Evolutionary conservation across 2,329 filamentous ascomycete genomes (phyloP).

Genomic region (Pseudogymnoascus pannorum): DNA sequence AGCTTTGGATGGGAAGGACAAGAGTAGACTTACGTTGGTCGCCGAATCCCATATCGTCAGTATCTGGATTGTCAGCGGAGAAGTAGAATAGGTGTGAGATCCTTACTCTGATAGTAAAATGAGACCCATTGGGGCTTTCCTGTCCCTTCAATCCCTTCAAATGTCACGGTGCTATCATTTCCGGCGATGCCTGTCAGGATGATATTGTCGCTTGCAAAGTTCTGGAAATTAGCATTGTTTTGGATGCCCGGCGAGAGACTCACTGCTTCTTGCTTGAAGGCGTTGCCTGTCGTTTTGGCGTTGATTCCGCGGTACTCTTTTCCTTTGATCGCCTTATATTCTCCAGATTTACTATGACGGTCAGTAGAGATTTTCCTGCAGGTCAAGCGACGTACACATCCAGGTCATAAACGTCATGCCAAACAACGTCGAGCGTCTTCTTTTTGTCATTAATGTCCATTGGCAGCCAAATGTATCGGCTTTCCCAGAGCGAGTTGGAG

Average conservation of each 20-base stretch:
- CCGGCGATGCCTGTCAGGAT: slow-evolving; percentile 47
- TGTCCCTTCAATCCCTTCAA: slow-evolving; percentile 40
- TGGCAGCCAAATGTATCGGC: slow-evolving; percentile 50
- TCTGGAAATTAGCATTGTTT: slow-evolving; percentile 16
- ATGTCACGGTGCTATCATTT: slow-evolving; percentile 47
- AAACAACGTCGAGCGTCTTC: slow-evolving; percentile 42
- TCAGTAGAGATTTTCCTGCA: too few species aligned
- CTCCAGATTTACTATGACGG: slow-evolving; percentile 35
- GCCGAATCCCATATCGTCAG: slow-evolving; percentile 54
- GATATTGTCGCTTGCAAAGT: slow-evolving; percentile 39
- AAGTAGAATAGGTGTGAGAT: background rate
- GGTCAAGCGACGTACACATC: slow-evolving; percentile 39
- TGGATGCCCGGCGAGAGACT: slow-evolving; percentile 19
- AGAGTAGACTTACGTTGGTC: slow-evolving; percentile 16
- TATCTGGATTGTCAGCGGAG: slow-evolving; percentile 29
- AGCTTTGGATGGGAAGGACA: background rate
- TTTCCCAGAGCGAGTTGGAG: slow-evolving; percentile 48
- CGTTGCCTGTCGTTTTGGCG: slow-evolving; percentile 38
- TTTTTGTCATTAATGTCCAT: slow-evolving; percentile 44
- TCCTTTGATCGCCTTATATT: slow-evolving; percentile 36
- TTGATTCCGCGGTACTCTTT: slow-evolving; percentile 40
- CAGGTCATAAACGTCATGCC: slow-evolving; percentile 51
- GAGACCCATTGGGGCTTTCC: slow-evolving; percentile 49
- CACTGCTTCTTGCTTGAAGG: slow-evolving; percentile 52
- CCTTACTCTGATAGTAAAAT: slow-evolving; percentile 46